These are phyloP conservation scores for Aspergillus proliferans DNA, from an alignment of 2,329 filamentous ascomycete genomes.

Conservation along the genomic window DNA sequence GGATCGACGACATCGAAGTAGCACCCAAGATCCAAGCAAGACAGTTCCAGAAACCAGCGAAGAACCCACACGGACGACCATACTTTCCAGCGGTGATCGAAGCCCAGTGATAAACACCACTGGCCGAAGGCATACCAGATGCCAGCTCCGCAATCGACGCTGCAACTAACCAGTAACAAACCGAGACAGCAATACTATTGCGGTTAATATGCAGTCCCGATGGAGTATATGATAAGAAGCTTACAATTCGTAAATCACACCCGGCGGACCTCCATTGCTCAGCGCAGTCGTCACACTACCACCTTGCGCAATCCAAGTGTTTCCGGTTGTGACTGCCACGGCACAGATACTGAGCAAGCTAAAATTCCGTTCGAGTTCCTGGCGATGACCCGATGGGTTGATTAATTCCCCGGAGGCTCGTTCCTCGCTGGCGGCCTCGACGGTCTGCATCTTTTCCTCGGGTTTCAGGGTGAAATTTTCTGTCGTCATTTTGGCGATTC, in stretches of 20 bases:
- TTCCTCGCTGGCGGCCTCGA: slow-evolving; percentile 21
- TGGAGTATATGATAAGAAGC: not conserved
- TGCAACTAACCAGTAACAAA: slow-evolving; percentile 55
- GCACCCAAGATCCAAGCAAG: slow-evolving; percentile 56
- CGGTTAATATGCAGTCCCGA: slow-evolving; percentile 9
- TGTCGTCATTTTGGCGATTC: not conserved
- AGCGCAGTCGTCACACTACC: slow-evolving; percentile 54
- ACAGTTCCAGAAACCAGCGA: slow-evolving; percentile 42
- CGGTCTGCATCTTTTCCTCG: slow-evolving; percentile 1
- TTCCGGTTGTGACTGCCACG: slow-evolving; percentile 57
- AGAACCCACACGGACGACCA: slow-evolving; percentile 47
- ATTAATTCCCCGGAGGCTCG: slow-evolving; percentile 38
- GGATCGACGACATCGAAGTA: slow-evolving; percentile 53
- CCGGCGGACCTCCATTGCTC: slow-evolving; percentile 57
- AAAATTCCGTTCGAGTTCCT: slow-evolving; percentile 60
- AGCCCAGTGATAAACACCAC: slow-evolving; percentile 58
- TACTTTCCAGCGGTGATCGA: slow-evolving; percentile 52
- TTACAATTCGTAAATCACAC: slow-evolving; percentile 57
- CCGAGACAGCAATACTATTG: slow-evolving; percentile 35
- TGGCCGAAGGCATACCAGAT: slow-evolving; percentile 56
- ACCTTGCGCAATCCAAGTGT: slow-evolving; percentile 59
- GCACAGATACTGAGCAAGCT: slow-evolving; percentile 54
- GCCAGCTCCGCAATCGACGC: slow-evolving; percentile 57
- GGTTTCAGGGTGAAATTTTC: slow-evolving; percentile 5
- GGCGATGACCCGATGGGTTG: slow-evolving; percentile 59